phyloP scores from a whole-genome alignment of 31 red algal species.

The Endocladia muricata region DNA sequence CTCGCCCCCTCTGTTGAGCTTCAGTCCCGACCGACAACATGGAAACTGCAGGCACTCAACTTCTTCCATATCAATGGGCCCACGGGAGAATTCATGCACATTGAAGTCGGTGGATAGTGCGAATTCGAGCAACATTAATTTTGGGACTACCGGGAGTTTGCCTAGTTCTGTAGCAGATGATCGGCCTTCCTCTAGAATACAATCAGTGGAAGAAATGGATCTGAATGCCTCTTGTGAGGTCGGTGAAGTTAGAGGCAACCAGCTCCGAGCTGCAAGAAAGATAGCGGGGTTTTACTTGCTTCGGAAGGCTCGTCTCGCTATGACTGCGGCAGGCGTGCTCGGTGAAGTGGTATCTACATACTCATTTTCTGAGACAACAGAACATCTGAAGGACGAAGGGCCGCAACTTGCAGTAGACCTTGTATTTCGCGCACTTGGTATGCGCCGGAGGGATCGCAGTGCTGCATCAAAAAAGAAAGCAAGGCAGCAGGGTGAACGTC shows the following conservation, averaged over 20 bases:
- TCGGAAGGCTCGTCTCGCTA: slow-evolving; percentile 34
- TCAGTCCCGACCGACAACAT: slow-evolving; percentile 1
- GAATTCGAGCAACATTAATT: no score
- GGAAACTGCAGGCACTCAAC: no score
- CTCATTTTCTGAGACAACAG: slow-evolving; percentile 30
- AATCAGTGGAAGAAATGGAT: no score
- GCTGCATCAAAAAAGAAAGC: neutral
- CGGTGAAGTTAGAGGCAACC: no score
- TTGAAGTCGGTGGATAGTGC: no score
- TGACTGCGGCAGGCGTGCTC: slow-evolving; percentile 36
- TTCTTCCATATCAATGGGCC: no score
- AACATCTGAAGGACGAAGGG: slow-evolving; percentile 22
- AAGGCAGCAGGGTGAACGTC: slow-evolving; percentile 4
- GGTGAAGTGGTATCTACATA: slow-evolving; percentile 16
- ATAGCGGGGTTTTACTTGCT: slow-evolving; percentile 49
- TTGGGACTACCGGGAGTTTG: no score
- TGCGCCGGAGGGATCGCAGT: slow-evolving; percentile 6
- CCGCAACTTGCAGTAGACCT: slow-evolving; percentile 35
- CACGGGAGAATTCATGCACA: no score
- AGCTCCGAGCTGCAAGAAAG: slow-evolving; percentile 29
- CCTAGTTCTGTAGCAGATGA: no score
- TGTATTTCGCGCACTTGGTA: slow-evolving; percentile 37
- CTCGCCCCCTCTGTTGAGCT: neutral
- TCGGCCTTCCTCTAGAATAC: no score
- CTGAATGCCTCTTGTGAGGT: no score